Percentiles rank a stretch among this genome's conserved stretches.
Evolutionary conservation across 352 stramenopile species (phyloP).

Genomic region (Globisporangium ultimum): DNA sequence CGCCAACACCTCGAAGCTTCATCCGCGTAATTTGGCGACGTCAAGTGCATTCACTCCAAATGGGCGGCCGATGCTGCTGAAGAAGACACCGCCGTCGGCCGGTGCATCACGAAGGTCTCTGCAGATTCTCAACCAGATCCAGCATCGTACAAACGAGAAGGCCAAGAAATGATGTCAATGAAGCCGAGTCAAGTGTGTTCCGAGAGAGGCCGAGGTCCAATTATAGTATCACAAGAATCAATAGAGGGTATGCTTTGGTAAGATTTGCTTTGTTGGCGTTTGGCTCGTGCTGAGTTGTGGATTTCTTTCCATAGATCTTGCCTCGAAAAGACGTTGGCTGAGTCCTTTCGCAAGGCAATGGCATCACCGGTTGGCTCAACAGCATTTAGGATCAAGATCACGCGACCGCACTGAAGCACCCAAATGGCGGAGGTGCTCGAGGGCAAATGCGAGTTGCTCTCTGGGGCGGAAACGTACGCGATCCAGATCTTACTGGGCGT

Average conservation of each 20-base stretch:
- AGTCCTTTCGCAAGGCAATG: background rate
- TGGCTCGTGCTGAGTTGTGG: background rate
- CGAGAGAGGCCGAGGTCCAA: background rate
- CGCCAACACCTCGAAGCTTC: conserved; percentile 4
- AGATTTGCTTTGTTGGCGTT: background rate
- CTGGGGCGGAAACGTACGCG: conserved; percentile 58
- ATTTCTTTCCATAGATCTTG: conserved; percentile 9
- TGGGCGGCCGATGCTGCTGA: conserved; percentile 26
- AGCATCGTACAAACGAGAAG: conserved; percentile 42
- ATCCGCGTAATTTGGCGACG: conserved; percentile 15
- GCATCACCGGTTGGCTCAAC: background rate
- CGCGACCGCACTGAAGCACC: background rate
- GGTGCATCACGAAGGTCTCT: conserved; percentile 67
- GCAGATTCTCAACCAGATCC: conserved; percentile 84
- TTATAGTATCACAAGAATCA: background rate
- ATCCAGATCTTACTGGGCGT: conserved; percentile 67
- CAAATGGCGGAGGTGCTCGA: conserved; percentile 15
- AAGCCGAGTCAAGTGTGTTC: no score
- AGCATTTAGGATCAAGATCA: background rate
- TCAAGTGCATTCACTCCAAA: conserved; percentile 33
- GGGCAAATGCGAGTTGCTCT: conserved; percentile 61
- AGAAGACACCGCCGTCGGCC: conserved; percentile 62
- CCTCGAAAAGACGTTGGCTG: no score
- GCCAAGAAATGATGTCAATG: conserved; percentile 5
- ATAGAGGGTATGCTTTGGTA: background rate